Conservation (phyloP, 2,329 filamentous ascomycete genomes). For the Drechslerella dactyloides region DNA sequence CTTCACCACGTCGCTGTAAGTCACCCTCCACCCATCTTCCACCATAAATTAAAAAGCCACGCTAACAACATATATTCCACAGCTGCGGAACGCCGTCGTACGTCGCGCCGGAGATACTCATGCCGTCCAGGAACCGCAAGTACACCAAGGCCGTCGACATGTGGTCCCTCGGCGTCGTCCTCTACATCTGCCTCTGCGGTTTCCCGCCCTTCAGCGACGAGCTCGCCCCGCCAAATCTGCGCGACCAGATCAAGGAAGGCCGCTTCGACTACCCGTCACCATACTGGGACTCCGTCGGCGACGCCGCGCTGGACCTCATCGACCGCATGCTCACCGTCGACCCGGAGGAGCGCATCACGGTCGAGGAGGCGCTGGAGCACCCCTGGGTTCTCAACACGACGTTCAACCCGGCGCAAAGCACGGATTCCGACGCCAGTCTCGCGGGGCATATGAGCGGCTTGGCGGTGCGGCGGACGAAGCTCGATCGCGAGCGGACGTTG, state of each 20-base stretch:
- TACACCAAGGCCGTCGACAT: constrained; percentile 96
- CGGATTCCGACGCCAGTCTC: constrained; percentile 71
- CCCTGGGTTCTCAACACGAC: constrained; percentile 78
- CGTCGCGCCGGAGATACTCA: constrained; percentile 92
- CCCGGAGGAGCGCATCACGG: constrained; percentile 78
- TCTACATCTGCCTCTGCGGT: constrained; percentile 96
- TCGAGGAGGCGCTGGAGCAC: constrained; percentile 89
- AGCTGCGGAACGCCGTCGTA: constrained; percentile 61
- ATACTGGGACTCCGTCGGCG: constrained; percentile 89
- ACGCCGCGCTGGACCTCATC: constrained; percentile 88
- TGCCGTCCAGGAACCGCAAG: constrained; percentile 77
- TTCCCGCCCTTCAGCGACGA: constrained; percentile 98
- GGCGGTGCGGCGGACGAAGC: constrained; percentile 75
- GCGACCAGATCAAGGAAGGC: constrained; percentile 75
- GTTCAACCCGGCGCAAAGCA: constrained; percentile 77
- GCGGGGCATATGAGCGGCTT: constrained; percentile 83
- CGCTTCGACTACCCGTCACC: constrained; percentile 94
- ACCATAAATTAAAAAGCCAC: background rate
- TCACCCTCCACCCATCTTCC: constrained; percentile 27
- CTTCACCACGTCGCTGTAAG: constrained; percentile 88
- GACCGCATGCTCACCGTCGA: constrained; percentile 93
- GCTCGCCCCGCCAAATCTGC: constrained; percentile 71
- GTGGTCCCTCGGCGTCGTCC: constrained; percentile 95
- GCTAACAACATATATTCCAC: constrained; percentile 12
- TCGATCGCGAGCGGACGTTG: constrained; percentile 81